Evolutionary conservation across 805 yeast species (phyloP).

Genomic region (Zygoascus flipseniorum): DNA sequence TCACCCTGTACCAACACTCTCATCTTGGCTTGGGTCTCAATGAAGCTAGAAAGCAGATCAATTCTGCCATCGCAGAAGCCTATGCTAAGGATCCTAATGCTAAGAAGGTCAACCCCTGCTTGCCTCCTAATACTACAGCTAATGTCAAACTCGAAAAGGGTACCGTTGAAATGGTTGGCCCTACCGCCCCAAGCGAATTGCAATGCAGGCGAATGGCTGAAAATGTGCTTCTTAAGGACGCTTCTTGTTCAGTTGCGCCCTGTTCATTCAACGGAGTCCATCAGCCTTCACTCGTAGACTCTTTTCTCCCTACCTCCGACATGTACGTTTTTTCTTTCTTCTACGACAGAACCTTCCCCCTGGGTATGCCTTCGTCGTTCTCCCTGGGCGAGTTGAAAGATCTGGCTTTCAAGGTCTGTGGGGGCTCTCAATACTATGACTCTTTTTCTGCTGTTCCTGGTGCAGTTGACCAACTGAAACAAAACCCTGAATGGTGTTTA

Average conservation of each 20-base stretch:
- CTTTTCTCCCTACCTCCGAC: conserved; percentile 67
- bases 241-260: conserved; percentile 63
- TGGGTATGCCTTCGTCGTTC: conserved; percentile 91
- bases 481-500: conserved; percentile 90
- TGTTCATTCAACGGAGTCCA: conserved; percentile 97
- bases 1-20: conserved; percentile 81
- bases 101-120: conserved; percentile 68
- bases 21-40: conserved; percentile 94
- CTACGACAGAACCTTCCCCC: conserved; percentile 87
- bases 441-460: conserved; percentile 58
- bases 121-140: conserved; percentile 67
- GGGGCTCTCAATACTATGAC: conserved; percentile 71
- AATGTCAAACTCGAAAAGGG: conserved; percentile 43
- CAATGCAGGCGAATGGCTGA: conserved; percentile 88
- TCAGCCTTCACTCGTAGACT: conserved; percentile 80
- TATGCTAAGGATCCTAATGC: conserved; percentile 24
- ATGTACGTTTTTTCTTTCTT: conserved; percentile 89
- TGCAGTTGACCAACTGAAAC: conserved; percentile 54
- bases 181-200: conserved; percentile 54
- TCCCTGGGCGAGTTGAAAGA: conserved; percentile 77
- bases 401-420: conserved; percentile 75
- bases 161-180: conserved; percentile 53
- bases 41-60: conserved; percentile 84
- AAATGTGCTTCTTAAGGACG: conserved; percentile 71
- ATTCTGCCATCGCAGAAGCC: conserved; percentile 51